Conservation (phyloP, 805 yeast species). For the Maudiozyma serrabonitensis region DNA sequence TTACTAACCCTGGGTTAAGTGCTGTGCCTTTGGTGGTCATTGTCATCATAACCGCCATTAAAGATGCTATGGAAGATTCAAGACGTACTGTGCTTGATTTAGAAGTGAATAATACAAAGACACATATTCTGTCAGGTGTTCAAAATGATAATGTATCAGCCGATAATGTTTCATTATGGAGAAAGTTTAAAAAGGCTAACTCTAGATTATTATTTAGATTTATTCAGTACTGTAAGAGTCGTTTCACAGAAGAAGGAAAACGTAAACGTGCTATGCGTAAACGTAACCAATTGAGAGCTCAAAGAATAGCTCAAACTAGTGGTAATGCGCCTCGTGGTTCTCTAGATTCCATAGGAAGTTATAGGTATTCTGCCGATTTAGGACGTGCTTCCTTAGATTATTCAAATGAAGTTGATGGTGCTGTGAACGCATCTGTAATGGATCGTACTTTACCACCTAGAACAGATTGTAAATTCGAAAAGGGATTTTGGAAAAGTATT, state of each 20-base stretch:
- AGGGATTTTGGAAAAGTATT: constrained; percentile 53
- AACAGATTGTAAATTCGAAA: constrained; percentile 28
- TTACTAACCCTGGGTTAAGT: constrained; percentile 63
- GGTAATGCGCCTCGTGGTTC: constrained; percentile 30
- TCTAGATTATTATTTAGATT: constrained; percentile 24
- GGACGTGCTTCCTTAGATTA: constrained; percentile 29
- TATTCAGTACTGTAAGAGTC: constrained; percentile 19
- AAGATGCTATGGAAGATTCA: constrained; percentile 76
- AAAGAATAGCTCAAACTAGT: constrained; percentile 16
- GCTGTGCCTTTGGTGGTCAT: constrained; percentile 76
- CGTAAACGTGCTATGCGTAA: constrained; percentile 29
- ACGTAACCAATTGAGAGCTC: constrained; percentile 22
- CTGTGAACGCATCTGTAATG: constrained; percentile 47
- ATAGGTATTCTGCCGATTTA: constrained; percentile 23
- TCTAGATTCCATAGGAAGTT: constrained; percentile 29
- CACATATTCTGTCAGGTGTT: constrained; percentile 51
- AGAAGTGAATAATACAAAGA: constrained; percentile 65
- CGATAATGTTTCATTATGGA: constrained; percentile 59
- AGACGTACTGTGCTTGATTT: constrained; percentile 61
- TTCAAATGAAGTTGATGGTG: constrained; percentile 47
- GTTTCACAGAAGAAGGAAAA: constrained; percentile 30
- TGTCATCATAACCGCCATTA: constrained; percentile 62
- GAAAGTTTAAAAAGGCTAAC: constrained; percentile 52
- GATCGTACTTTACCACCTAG: constrained; percentile 43
- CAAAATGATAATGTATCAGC: constrained; percentile 52